These are phyloP conservation scores for Daldinia caldariorum DNA, from an alignment of 495 filamentous ascomycete species.

Conservation along the genomic window DNA sequence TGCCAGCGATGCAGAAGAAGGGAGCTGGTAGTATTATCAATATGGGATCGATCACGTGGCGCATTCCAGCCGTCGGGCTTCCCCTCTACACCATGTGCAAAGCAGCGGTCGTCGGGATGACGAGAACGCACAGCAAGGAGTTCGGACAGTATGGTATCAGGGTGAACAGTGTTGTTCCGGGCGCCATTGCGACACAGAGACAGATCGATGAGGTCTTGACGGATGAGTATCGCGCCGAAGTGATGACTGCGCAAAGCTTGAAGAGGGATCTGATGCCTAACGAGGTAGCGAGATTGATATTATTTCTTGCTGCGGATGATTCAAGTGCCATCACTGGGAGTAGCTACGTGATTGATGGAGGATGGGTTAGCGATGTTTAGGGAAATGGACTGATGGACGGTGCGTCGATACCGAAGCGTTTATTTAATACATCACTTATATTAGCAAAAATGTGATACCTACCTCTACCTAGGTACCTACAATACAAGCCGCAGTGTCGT, in stretches of 20 bases:
- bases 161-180: constrained; percentile 67
- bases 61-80: constrained; percentile 55
- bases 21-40: constrained; percentile 64
- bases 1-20: constrained; percentile 47
- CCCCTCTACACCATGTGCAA: constrained; percentile 65
- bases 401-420: too few relatives aligned
- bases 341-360: constrained; percentile 49
- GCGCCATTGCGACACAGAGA: constrained; percentile 50
- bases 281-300: constrained; percentile 48
- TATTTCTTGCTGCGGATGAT: constrained; percentile 49
- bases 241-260: constrained; percentile 53
- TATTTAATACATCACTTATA: too few relatives aligned
- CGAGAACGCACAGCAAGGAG: constrained; percentile 65
- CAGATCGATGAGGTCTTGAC: constrained; percentile 58
- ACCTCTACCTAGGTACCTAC: too few relatives aligned
- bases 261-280: constrained; percentile 55
- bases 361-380: constrained; percentile 45
- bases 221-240: constrained; percentile 53
- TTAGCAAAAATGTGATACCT: too few relatives aligned
- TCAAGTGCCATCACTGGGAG: constrained; percentile 48
- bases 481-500: too few relatives aligned
- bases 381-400: background rate
- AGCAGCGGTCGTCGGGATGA: constrained; percentile 68
- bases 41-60: constrained; percentile 62
- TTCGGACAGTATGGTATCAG: constrained; percentile 60